Percentiles rank a stretch among this genome's conserved stretches.
phyloP scores from a whole-genome alignment of 768 basidiomycete genomes.

The Leccinum olivaceopallidum region DNA sequence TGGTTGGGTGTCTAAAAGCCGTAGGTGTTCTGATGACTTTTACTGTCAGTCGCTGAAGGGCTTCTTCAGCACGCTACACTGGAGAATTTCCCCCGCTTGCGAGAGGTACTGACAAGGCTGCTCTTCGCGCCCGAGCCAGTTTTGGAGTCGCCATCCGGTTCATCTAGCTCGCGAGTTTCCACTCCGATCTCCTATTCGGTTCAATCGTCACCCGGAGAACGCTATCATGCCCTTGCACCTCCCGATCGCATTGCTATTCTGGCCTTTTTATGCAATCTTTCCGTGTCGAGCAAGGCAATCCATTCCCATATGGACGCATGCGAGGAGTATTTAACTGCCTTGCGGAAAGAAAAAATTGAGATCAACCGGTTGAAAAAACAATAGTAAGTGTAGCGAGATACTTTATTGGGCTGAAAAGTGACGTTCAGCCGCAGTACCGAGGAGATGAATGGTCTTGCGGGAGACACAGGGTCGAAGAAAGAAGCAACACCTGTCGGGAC shows the following conservation, averaged over 20 bases:
- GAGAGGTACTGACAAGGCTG: constrained; percentile 67
- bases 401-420: constrained; percentile 12
- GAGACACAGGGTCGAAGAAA: constrained; percentile 53
- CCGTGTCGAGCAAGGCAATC: constrained; percentile 86
- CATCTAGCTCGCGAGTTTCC: constrained; percentile 49
- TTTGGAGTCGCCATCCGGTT: constrained; percentile 42
- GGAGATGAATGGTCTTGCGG: constrained; percentile 66
- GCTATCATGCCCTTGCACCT: constrained; percentile 72
- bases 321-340: constrained; percentile 85
- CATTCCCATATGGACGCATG: constrained; percentile 89
- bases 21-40: constrained; percentile 49
- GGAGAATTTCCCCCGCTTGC: constrained; percentile 69
- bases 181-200: constrained; percentile 45
- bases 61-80: constrained; percentile 66
- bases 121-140: constrained; percentile 65
- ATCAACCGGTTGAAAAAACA: constrained; percentile 88
- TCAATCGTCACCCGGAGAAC: constrained; percentile 57
- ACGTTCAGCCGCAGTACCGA: constrained; percentile 50
- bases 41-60: constrained; percentile 3
- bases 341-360: constrained; percentile 95
- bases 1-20: constrained; percentile 87
- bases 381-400: constrained; percentile 55
- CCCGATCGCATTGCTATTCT: constrained; percentile 84
- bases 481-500: constrained; percentile 39
- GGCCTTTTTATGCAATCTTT: constrained; percentile 86